phyloP scores from a whole-genome alignment of 805 yeast genomes.

The Starmerella roubikii region DNA sequence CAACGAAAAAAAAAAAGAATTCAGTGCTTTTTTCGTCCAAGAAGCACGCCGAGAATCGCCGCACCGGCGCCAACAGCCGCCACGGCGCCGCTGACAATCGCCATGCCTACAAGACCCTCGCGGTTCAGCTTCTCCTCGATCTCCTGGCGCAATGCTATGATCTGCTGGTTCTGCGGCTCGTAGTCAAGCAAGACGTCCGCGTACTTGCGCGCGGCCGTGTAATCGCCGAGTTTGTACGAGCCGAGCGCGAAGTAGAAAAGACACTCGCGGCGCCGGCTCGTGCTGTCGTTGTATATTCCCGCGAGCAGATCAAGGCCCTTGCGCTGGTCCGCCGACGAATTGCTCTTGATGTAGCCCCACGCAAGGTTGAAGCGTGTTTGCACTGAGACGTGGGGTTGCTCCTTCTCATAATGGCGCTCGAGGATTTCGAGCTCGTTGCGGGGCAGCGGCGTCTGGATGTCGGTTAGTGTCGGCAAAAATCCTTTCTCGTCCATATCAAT shows the following conservation, averaged over 20 bases:
- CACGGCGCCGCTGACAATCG: slow-evolving; percentile 70
- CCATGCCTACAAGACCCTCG: slow-evolving; percentile 82
- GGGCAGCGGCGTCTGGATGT: slow-evolving; percentile 37
- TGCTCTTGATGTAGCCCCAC: slow-evolving; percentile 84
- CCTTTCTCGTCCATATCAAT: slow-evolving; percentile 1
- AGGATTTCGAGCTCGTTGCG: slow-evolving; percentile 63
- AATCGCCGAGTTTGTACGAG: slow-evolving; percentile 77
- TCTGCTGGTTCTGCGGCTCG: slow-evolving; percentile 81
- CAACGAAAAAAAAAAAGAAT: not conserved
- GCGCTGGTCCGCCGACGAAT: slow-evolving; percentile 47
- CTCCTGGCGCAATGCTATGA: slow-evolving; percentile 51
- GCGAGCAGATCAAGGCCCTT: slow-evolving; percentile 63
- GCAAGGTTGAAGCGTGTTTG: slow-evolving; percentile 89
- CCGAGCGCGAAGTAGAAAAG: slow-evolving; percentile 80
- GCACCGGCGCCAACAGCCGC: slow-evolving; percentile 73
- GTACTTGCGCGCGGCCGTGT: slow-evolving; percentile 70
- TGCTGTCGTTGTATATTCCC: slow-evolving; percentile 51
- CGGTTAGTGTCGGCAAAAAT: slow-evolving; percentile 20
- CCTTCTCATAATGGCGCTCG: slow-evolving; percentile 62
- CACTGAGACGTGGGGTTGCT: slow-evolving; percentile 63
- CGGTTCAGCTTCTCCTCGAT: slow-evolving; percentile 74
- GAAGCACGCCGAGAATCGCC: slow-evolving; percentile 26
- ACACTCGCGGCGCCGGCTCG: slow-evolving; percentile 76
- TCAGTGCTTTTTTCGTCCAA: slow-evolving; percentile 14
- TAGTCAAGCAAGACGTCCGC: slow-evolving; percentile 59